Conservation (phyloP, 192 early-diverging fungal species). For the Dissophora ornata region DNA sequence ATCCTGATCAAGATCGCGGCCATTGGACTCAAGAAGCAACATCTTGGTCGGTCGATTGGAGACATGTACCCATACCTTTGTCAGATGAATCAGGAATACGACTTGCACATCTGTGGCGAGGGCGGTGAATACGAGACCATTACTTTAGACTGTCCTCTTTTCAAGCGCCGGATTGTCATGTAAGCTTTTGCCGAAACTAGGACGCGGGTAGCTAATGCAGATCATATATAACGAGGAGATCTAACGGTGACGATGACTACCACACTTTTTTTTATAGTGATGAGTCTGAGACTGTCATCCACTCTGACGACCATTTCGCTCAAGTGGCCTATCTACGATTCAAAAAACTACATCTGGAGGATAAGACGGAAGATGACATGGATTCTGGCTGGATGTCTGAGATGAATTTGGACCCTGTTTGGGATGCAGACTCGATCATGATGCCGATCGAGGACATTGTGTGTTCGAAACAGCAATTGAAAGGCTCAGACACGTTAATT, state of each 20-base stretch:
- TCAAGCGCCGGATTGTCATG: slow-evolving; percentile 85
- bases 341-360: slow-evolving; percentile 73
- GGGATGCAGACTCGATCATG: slow-evolving; percentile 35
- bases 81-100: slow-evolving; percentile 78
- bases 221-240: too few relatives aligned
- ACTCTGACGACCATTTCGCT: slow-evolving; percentile 86
- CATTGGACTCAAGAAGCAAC: slow-evolving; percentile 74
- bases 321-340: slow-evolving; percentile 85
- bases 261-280: too few relatives aligned
- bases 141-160: slow-evolving; percentile 92
- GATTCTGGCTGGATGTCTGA: slow-evolving; percentile 36
- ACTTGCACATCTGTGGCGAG: slow-evolving; percentile 93
- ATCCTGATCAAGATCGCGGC: slow-evolving; percentile 95
- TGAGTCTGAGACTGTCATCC: slow-evolving; percentile 75
- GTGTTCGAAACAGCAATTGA: not conserved
- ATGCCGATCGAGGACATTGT: slow-evolving; percentile 29
- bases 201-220: too few relatives aligned
- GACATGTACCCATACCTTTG: slow-evolving; percentile 84
- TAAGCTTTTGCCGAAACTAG: slow-evolving; percentile 53
- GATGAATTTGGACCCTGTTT: slow-evolving; percentile 35
- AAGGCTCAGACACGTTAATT: not conserved
- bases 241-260: too few relatives aligned
- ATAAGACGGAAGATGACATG: slow-evolving; percentile 63
- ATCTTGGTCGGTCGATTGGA: slow-evolving; percentile 83
- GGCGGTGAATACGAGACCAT: slow-evolving; percentile 98